Conservation (phyloP, 2,329 filamentous ascomycete genomes). For the Emmonsiellopsis sp. region DNA sequence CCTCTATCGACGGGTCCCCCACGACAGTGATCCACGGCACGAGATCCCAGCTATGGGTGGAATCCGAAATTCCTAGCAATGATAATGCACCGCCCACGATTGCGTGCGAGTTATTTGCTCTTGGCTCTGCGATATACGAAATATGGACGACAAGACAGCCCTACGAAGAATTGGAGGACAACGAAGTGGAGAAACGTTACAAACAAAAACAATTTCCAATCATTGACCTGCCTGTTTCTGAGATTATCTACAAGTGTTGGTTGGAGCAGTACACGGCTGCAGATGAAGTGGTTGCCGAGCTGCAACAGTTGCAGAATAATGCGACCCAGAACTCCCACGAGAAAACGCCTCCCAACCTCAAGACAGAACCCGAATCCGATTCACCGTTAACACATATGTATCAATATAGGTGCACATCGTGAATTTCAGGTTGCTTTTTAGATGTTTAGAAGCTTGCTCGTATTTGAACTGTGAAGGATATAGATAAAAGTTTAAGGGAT, state of each 20-base stretch:
- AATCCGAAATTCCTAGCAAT: neutral
- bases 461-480: no score
- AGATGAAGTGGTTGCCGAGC: neutral
- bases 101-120: constrained; percentile 1
- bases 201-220: neutral
- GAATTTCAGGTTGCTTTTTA: no score
- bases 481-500: no score
- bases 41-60: neutral
- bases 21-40: neutral
- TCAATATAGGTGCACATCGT: no score
- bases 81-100: neutral
- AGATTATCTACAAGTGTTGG: neutral
- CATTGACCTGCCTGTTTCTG: neutral
- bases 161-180: neutral
- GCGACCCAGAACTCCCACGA: no score
- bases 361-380: no score
- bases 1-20: neutral
- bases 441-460: no score
- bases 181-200: neutral
- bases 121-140: constrained; percentile 2
- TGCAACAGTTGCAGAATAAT: no score
- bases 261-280: neutral
- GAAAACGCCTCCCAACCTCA: no score
- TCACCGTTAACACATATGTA: no score
- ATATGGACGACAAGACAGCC: constrained; percentile 1